These are phyloP conservation scores for Pisolithus marmoratus DNA, from an alignment of 768 basidiomycete species.

Conservation along the genomic window DNA sequence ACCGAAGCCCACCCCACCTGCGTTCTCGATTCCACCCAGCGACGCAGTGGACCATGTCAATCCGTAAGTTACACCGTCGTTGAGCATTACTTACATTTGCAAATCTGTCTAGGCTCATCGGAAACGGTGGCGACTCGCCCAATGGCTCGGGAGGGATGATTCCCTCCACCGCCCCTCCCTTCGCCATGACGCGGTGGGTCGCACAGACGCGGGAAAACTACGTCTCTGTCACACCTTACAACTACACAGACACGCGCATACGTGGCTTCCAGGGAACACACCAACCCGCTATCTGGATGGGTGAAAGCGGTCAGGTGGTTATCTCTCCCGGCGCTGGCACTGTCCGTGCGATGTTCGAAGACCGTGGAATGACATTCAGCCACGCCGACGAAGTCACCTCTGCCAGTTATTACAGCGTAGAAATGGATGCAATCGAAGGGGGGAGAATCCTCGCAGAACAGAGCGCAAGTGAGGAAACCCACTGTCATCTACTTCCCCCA, in stretches of 20 bases:
- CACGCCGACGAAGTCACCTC: conserved; percentile 50
- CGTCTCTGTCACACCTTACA: conserved; percentile 68
- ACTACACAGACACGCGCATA: conserved; percentile 51
- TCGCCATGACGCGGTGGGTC: conserved; percentile 84
- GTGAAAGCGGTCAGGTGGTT: conserved; percentile 61
- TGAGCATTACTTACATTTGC: background rate
- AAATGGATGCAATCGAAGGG: conserved; percentile 46
- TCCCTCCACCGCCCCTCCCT: conserved; percentile 70
- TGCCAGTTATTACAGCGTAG: conserved; percentile 51
- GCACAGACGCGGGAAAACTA: conserved; percentile 76
- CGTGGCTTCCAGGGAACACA: conserved; percentile 79
- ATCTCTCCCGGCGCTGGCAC: conserved; percentile 52
- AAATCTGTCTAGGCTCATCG: conserved; percentile 44
- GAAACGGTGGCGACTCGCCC: conserved; percentile 66
- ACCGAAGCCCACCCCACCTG: conserved; percentile 1
- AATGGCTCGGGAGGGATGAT: conserved; percentile 76
- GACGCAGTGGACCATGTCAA: conserved; percentile 41
- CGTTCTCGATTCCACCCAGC: conserved; percentile 27
- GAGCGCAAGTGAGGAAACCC: conserved; percentile 47
- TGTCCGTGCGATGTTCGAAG: conserved; percentile 50
- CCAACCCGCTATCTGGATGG: conserved; percentile 90
- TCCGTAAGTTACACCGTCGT: conserved; percentile 29
- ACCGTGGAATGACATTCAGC: conserved; percentile 50
- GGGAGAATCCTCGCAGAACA: conserved; percentile 53
- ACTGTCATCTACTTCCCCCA: background rate